A percentile compares a stretch with the other conserved stretches of the same genome.
These are phyloP conservation scores for Chlorociboria aeruginascens DNA, from an alignment of 495 filamentous ascomycete species.

Conservation along the genomic window DNA sequence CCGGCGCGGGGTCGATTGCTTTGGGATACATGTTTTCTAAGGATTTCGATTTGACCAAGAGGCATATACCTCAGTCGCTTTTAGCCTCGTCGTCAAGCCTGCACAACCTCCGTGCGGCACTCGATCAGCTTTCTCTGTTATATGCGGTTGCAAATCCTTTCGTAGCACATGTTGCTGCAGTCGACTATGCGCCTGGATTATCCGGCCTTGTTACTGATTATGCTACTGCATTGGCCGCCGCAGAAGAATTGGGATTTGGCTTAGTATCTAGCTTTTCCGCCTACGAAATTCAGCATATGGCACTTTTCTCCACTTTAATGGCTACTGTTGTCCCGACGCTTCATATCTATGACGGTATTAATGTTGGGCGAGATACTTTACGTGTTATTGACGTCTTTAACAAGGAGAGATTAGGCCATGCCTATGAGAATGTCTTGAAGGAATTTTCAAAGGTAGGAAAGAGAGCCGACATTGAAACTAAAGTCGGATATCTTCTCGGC, in stretches of 20 bases:
- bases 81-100: conserved; percentile 75
- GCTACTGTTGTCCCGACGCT: conserved; percentile 71
- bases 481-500: conserved; percentile 59
- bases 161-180: conserved; percentile 86
- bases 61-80: conserved; percentile 80
- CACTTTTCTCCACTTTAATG: conserved; percentile 74
- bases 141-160: conserved; percentile 86
- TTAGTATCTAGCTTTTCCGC: conserved; percentile 75
- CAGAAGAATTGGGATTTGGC: conserved; percentile 85
- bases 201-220: conserved; percentile 81
- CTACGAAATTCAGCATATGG: conserved; percentile 92
- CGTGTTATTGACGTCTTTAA: conserved; percentile 77
- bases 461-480: conserved; percentile 60
- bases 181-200: conserved; percentile 60
- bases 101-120: conserved; percentile 62
- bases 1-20: conserved; percentile 83
- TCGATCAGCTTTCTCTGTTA: conserved; percentile 82
- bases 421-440: conserved; percentile 57
- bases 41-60: conserved; percentile 85
- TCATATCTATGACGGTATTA: conserved; percentile 87
- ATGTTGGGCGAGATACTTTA: conserved; percentile 72
- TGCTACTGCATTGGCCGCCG: conserved; percentile 60
- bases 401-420: conserved; percentile 52
- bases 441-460: conserved; percentile 50
- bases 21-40: conserved; percentile 95